Percentiles rank a stretch among this genome's conserved stretches.
Evolutionary conservation across 202 grass and related monocot genomes (phyloP).

Genomic region (Hordeum pubiflorum): DNA sequence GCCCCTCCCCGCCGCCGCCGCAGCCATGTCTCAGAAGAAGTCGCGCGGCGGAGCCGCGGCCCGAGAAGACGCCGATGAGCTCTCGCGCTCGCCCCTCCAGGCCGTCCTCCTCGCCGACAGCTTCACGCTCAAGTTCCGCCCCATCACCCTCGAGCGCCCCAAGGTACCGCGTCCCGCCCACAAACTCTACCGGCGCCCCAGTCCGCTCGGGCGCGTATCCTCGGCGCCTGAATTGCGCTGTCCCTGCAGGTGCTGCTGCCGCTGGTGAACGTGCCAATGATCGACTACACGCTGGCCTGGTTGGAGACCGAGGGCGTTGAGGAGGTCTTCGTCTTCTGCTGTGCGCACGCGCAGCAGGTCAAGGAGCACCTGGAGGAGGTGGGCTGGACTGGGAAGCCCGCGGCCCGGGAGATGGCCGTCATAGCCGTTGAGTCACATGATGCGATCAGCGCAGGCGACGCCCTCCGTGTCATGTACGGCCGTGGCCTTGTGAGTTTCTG

Average conservation of each 20-base stretch:
- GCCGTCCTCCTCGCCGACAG: conserved; percentile 90
- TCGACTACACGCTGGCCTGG: conserved; percentile 88
- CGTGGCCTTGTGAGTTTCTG: conserved; percentile 49
- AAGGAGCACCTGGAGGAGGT: conserved; percentile 71
- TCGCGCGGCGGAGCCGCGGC: conserved; percentile 31
- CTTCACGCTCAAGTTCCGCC: conserved; percentile 89
- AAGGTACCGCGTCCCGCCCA: conserved; percentile 39
- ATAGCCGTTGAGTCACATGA: conserved; percentile 64
- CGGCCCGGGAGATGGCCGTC: conserved; percentile 42
- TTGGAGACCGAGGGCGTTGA: conserved; percentile 74
- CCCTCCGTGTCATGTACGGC: conserved; percentile 68
- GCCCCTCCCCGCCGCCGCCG: neutral
- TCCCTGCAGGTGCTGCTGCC: conserved; percentile 67
- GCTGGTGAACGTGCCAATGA: conserved; percentile 83
- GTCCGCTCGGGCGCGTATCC: neutral
- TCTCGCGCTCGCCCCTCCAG: conserved; percentile 67
- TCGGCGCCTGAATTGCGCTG: neutral
- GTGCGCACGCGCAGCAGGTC: conserved; percentile 77
- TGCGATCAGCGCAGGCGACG: conserved; percentile 76
- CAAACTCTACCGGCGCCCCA: neutral
- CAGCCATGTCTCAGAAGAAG: conserved; percentile 75
- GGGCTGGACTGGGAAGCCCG: conserved; percentile 45
- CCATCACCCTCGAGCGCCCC: conserved; percentile 89
- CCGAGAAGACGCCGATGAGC: conserved; percentile 60
- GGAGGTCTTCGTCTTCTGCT: conserved; percentile 93